Conservation (phyloP, 768 basidiomycete genomes). For the Auricularia cornea region DNA sequence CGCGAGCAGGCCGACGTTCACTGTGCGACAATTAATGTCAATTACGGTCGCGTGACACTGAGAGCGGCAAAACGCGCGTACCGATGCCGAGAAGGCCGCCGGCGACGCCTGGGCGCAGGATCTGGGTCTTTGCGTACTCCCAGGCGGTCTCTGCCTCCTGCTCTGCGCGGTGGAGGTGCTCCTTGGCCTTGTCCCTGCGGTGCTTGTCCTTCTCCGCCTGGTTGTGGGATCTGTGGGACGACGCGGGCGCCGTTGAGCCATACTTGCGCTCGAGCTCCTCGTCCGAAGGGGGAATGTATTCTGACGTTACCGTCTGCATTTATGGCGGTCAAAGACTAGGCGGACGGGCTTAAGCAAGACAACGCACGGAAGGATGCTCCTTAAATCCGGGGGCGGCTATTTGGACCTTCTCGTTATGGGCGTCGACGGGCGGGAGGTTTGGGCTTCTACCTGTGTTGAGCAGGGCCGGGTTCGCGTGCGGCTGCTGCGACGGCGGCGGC, state of each 20-base stretch:
- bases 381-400: constrained; percentile 45
- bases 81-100: constrained; percentile 66
- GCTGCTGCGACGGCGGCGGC: constrained; percentile 41
- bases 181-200: constrained; percentile 24
- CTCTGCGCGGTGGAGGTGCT: constrained; percentile 34
- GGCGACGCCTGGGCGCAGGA: constrained; percentile 60
- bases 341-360: no score
- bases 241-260: constrained; percentile 6
- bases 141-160: constrained; percentile 48
- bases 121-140: constrained; percentile 40
- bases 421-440: constrained; percentile 32
- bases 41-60: neutral
- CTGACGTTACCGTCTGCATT: constrained; percentile 9
- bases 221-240: constrained; percentile 10
- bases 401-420: constrained; percentile 43
- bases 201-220: constrained; percentile 7
- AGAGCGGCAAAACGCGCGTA: constrained; percentile 23
- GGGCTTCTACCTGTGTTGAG: constrained; percentile 40
- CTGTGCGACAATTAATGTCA: constrained; percentile 27
- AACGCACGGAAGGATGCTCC: constrained; percentile 35
- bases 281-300: constrained; percentile 21
- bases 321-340: constrained; percentile 6
- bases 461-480: constrained; percentile 56
- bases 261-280: constrained; percentile 19
- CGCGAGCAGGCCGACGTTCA: constrained; percentile 63